A percentile compares a stretch with the other conserved stretches of the same genome.
phyloP scores from a whole-genome alignment of 2,329 filamentous ascomycete species.

The Nigrograna mackinnonii region DNA sequence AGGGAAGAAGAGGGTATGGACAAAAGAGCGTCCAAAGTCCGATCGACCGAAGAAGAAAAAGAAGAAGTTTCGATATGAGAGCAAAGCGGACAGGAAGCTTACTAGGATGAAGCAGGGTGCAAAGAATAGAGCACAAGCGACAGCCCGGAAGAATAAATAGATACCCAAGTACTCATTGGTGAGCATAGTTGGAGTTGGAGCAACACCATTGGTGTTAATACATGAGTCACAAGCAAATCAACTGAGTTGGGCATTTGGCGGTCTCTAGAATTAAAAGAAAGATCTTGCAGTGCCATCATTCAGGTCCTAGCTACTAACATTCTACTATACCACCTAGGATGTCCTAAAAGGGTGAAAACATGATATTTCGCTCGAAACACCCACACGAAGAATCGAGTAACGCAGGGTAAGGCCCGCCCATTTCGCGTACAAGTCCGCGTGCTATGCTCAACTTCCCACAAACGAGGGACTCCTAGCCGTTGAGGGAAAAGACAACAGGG shows the following conservation, averaged over 20 bases:
- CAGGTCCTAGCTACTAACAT: no score
- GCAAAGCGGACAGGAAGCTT: conserved; percentile 75
- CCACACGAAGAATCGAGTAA: conserved; percentile 25
- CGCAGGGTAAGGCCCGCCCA: conserved; percentile 29
- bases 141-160: conserved; percentile 49
- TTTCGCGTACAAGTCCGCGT: no score
- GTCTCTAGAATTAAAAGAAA: no score
- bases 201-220: no score
- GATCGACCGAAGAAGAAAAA: conserved; percentile 73
- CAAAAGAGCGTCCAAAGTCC: conserved; percentile 56
- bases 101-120: conserved; percentile 65
- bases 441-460: background rate
- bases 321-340: no score
- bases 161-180: no score
- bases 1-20: conserved; percentile 50
- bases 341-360: no score
- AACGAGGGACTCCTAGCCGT: no score
- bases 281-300: no score
- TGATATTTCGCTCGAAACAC: conserved; percentile 22
- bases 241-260: no score
- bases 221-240: no score
- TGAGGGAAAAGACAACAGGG: conserved; percentile 19
- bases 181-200: no score
- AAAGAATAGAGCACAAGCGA: conserved; percentile 72
- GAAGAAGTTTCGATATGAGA: conserved; percentile 91